These are phyloP conservation scores for Solanum aculeatissimum DNA, from an alignment of 305 asterid genomes.

Conservation along the genomic window DNA sequence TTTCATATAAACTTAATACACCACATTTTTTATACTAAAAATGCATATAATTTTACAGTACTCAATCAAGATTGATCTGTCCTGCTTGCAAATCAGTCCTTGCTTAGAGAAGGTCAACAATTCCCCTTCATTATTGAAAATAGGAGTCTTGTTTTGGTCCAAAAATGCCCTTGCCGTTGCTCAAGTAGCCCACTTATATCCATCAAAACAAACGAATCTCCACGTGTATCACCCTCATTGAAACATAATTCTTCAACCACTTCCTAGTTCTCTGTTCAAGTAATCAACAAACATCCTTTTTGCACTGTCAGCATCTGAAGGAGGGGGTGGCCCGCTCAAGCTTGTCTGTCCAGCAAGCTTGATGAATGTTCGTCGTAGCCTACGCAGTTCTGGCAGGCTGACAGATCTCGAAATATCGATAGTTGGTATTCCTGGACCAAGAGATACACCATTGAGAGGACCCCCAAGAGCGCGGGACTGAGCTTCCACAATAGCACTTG, in stretches of 20 bases:
- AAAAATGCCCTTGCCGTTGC: background rate
- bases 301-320: conserved; percentile 74
- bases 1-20: background rate
- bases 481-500: conserved; percentile 63
- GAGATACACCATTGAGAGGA: conserved; percentile 41
- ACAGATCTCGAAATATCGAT: conserved; percentile 57
- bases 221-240: background rate
- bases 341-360: conserved; percentile 85
- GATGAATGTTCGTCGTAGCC: conserved; percentile 71
- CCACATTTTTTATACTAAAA: background rate
- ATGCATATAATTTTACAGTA: background rate
- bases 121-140: background rate
- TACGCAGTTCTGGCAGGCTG: conserved; percentile 80
- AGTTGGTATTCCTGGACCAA: conserved; percentile 61
- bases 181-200: background rate
- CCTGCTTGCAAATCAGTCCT: background rate
- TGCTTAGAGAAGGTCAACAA: background rate
- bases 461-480: conserved; percentile 75
- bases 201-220: background rate
- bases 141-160: background rate
- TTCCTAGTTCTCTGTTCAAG: conserved; percentile 68
- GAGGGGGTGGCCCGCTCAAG: conserved; percentile 91
- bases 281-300: conserved; percentile 96
- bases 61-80: background rate
- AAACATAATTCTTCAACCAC: conserved; percentile 13